Evolutionary conservation across 2,329 filamentous ascomycete species (phyloP), one percentile per base, ranked within the genome.

Genomic region (Parasarocladium wereldwijsianum): DNA sequence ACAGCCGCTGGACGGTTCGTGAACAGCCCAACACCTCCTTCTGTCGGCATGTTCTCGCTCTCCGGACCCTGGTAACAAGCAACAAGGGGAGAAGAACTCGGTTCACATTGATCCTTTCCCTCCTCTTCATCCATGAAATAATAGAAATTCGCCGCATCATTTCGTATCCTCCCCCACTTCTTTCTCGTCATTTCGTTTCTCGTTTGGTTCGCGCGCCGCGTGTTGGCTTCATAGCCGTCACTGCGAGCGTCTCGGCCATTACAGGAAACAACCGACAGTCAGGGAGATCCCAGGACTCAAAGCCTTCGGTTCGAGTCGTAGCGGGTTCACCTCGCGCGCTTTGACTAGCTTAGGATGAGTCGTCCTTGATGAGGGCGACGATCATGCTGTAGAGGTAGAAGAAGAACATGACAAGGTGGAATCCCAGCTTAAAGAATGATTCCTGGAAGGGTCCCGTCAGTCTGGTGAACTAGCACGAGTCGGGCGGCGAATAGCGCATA

Each of bases 311-410:
- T 10, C n/a, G n/a, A n/a, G n/a, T n/a, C n/a, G n/a, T n/a, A n/a
- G n/a, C n/a, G n/a, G n/a, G 20, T 15, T 19, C 28, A 12, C 6
- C 10, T 24, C 19, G 20, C 8, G 28, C 13, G 19, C 28, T n/a
- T n/a, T n/a, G n/a, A n/a, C 14, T 26, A 32, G 34, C 29, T 76
- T 77, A 93, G 58, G 85, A 72, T 36, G 80, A 73, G 62, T 98
- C 90, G 57, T 96, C 90, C 50, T 80, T 77, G 65, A 98, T 98
- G 39, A 98, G 70, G 42, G 90, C 87, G 40, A 94, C 87, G 45
- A 90, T 90, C 82, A 90, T 92, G 76, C 82, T 92, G 72, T 93
- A 93, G 34, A 98, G 79, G 64, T 98, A 98, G 73, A 96, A 98
- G 76, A 98, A 98, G 73, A 98, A 98, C 85, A 98, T 94, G 62